Conservation (phyloP, 2,329 filamentous ascomycete genomes). For the Fusarium pseudocircinatum region DNA sequence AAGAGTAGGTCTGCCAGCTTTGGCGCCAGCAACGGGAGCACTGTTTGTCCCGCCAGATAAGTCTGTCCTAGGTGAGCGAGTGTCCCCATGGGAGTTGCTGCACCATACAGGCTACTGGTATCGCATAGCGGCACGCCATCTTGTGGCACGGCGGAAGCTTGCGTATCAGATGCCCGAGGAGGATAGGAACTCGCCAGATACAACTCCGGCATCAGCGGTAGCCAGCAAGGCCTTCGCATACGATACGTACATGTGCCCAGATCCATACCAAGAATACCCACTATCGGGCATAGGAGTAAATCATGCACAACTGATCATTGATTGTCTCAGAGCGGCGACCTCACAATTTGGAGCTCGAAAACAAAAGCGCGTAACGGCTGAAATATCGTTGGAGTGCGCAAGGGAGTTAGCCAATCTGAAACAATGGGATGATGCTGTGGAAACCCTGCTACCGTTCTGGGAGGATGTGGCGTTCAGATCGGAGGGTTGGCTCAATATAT, state of each 20-base stretch:
- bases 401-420: slow-evolving; percentile 62
- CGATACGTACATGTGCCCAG: slow-evolving; percentile 73
- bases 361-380: slow-evolving; percentile 63
- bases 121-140: slow-evolving; percentile 67
- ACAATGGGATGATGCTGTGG: slow-evolving; percentile 64
- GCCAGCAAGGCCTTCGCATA: slow-evolving; percentile 65
- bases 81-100: slow-evolving; percentile 70
- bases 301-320: slow-evolving; percentile 65
- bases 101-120: slow-evolving; percentile 77
- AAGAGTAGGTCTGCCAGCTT: slow-evolving; percentile 61
- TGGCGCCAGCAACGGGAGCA: slow-evolving; percentile 54
- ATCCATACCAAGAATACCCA: slow-evolving; percentile 69
- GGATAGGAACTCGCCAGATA: slow-evolving; percentile 61
- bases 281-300: slow-evolving; percentile 61
- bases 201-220: slow-evolving; percentile 56
- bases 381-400: slow-evolving; percentile 66
- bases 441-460: slow-evolving; percentile 67
- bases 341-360: slow-evolving; percentile 63
- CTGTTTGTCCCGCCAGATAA: slow-evolving; percentile 69
- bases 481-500: slow-evolving; percentile 68
- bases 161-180: slow-evolving; percentile 68
- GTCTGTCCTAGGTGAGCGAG: slow-evolving; percentile 63
- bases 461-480: slow-evolving; percentile 63
- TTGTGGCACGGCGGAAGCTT: slow-evolving; percentile 61
- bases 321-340: slow-evolving; percentile 61